Evolutionary conservation across 2,329 filamentous ascomycete species (phyloP).

Genomic region (Penicillium sp.): DNA sequence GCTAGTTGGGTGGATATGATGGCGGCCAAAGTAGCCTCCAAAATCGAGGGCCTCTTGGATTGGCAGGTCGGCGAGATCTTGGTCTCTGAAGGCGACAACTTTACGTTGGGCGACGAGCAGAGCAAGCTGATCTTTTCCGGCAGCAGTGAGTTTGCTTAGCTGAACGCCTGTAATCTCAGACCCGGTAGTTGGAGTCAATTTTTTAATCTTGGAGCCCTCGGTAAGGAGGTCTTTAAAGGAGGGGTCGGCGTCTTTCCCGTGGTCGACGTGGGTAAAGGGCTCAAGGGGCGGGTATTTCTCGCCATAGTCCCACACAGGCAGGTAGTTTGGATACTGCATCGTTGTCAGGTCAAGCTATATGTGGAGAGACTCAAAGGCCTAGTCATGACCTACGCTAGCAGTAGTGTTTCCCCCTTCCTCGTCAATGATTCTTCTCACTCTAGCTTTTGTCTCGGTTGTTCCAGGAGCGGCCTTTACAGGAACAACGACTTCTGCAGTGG

Average conservation of each 20-base stretch:
- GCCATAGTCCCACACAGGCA: slow-evolving; percentile 26
- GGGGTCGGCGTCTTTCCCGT: slow-evolving; percentile 44
- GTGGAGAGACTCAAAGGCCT: background rate
- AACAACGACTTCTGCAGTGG: slow-evolving; percentile 12
- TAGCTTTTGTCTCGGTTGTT: slow-evolving; percentile 8
- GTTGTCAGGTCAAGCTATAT: background rate
- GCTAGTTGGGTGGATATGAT: slow-evolving; percentile 74
- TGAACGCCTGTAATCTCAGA: slow-evolving; percentile 38
- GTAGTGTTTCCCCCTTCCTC: slow-evolving; percentile 27
- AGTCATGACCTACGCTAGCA: slow-evolving; percentile 19
- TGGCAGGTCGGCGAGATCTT: slow-evolving; percentile 67
- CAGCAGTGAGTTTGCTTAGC: slow-evolving; percentile 29
- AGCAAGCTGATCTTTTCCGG: slow-evolving; percentile 36
- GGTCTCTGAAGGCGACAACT: slow-evolving; percentile 47
- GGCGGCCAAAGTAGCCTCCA: slow-evolving; percentile 71
- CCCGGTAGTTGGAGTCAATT: slow-evolving; percentile 36
- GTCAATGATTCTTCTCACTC: slow-evolving; percentile 23
- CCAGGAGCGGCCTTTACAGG: slow-evolving; percentile 13
- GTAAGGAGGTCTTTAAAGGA: slow-evolving; percentile 45
- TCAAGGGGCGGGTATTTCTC: slow-evolving; percentile 42
- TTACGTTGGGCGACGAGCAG: slow-evolving; percentile 38
- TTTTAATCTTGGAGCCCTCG: slow-evolving; percentile 24
- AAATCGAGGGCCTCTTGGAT: slow-evolving; percentile 68
- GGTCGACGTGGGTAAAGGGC: slow-evolving; percentile 45
- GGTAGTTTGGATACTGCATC: slow-evolving; percentile 28